Base-by-base conservation (phyloP, 257 asterid genomes). In the Plantago ovata region DNA sequence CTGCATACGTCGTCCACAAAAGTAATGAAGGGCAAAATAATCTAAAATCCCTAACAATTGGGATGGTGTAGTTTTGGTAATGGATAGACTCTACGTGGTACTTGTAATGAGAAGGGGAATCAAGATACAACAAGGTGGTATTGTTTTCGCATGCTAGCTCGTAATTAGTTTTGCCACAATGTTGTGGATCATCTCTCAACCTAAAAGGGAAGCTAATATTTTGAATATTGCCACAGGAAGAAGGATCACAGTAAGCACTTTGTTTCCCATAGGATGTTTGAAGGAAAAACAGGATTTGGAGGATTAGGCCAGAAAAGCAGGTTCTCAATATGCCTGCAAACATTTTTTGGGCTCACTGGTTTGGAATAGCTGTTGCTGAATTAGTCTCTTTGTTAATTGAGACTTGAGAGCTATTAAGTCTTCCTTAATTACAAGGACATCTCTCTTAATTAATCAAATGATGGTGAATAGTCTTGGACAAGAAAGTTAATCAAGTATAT, bases 201-300 rank as follows among this genome's bases (percentile, higher is more conserved):
- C 91, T 56, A 14, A 71, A 77, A 18, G 81, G 81, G 51, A 28
- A 49, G 59, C 67, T 69, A 14, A 80, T 74, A 20, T 53, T 51
- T 3, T 5, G 71, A 42, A 81, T 61, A 19, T 41, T 38, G 22
- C 82, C 84, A 15, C 82, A 77, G 7, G 76, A 36, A 49, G 83
- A 73, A 53, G 79, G 59, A 39, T 12, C 38, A 8, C 76, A 69
- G 1, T 16, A 1, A 12, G 15, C 4, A 15, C 5, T 11, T 9
- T n/a, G 21, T 19, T 18, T 22, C 23, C 7, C 50, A 16, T 22
- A 22, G 4, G 53, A 60, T 9, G 0, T 60, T 33, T 19, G 16
- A 18, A 38, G 18, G 14, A 55, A 36, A 18, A 15, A 16, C 28
- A 55, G 7, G 14, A 18, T 4, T 1, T 22, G 19, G 14, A 44